phyloP scores from a whole-genome alignment of 768 basidiomycete species.

The Naganishia kalamii region DNA sequence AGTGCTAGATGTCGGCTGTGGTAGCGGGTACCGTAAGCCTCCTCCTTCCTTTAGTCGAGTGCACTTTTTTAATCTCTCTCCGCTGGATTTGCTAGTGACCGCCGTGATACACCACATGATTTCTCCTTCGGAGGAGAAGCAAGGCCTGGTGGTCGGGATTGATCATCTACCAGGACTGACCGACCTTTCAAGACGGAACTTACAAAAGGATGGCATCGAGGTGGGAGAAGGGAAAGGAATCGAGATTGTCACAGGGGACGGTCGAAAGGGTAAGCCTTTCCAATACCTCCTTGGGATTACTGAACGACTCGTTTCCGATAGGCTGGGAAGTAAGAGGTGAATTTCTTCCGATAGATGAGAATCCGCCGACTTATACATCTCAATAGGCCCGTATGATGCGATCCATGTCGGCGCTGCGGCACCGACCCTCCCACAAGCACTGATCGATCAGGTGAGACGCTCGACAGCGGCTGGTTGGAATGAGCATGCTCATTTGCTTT shows the following conservation, averaged over 20 bases:
- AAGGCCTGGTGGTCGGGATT: conserved; percentile 64
- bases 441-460: conserved; percentile 54
- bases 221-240: conserved; percentile 55
- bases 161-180: conserved; percentile 81
- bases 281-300: background rate
- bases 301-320: conserved; percentile 26
- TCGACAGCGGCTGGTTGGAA: conserved; percentile 48
- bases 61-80: background rate
- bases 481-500: background rate
- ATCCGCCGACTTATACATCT: background rate
- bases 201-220: conserved; percentile 57
- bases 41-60: background rate
- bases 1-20: conserved; percentile 84
- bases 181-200: conserved; percentile 57
- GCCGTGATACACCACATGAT: conserved; percentile 76
- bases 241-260: conserved; percentile 67
- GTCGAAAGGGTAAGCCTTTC: conserved; percentile 53
- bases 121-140: background rate
- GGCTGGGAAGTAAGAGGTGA: conserved; percentile 36
- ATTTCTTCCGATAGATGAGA: background rate
- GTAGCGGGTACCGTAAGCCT: conserved; percentile 62
- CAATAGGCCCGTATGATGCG: conserved; percentile 59
- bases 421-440: conserved; percentile 59
- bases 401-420: conserved; percentile 96
- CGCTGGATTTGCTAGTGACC: too few species aligned